phyloP scores from a whole-genome alignment of 192 early-diverging fungal genomes.

The Podila epicladia region DNA sequence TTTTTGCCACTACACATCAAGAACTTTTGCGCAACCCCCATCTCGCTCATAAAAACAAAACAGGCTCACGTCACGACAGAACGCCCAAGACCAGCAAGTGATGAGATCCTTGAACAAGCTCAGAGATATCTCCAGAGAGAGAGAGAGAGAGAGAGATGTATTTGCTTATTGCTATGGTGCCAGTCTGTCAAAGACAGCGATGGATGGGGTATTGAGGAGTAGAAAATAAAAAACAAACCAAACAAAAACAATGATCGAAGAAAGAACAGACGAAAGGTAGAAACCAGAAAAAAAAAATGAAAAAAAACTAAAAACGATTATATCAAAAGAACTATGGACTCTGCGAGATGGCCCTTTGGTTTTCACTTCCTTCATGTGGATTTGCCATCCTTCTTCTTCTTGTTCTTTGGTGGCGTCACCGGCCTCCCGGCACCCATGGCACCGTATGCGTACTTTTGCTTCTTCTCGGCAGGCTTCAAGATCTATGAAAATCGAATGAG shows the following conservation, averaged over 20 bases:
- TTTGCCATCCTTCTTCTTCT: constrained; percentile 63
- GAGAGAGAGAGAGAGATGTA: background rate
- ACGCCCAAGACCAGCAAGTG: no score
- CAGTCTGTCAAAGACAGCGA: background rate
- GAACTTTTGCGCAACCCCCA: no score
- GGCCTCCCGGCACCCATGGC: constrained; percentile 71
- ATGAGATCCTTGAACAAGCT: no score
- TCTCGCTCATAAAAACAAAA: no score
- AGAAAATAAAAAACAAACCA: background rate
- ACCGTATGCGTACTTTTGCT: constrained; percentile 82
- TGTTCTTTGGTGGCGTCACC: constrained; percentile 79
- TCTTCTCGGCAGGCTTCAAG: constrained; percentile 96
- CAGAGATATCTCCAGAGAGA: no score
- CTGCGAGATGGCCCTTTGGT: background rate
- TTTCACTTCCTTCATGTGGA: background rate
- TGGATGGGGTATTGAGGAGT: background rate
- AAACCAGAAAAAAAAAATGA: background rate
- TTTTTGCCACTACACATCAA: no score
- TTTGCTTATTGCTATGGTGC: background rate
- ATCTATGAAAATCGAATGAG: constrained; percentile 65
- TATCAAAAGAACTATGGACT: no score
- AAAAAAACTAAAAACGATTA: background rate
- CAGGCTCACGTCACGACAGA: no score
- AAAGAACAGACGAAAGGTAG: background rate
- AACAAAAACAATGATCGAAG: background rate